Evolutionary conservation across 495 filamentous ascomycete genomes (phyloP), one percentile per base, ranked within the genome.

Genomic region (Penicillium flavigenum): DNA sequence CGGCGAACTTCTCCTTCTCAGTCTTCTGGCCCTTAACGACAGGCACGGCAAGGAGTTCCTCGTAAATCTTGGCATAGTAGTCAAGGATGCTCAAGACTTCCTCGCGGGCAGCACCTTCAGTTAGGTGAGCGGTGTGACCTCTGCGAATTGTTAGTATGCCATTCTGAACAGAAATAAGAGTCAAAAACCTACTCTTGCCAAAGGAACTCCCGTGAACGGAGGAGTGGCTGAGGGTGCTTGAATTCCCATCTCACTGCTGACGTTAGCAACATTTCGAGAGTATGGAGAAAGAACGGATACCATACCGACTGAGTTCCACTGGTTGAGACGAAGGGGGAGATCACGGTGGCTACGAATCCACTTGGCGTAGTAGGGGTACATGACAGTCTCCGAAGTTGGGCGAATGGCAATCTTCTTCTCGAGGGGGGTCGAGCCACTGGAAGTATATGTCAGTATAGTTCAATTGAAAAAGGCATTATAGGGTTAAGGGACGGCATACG

Each of bases 331-430:
- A 50, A 97, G 84, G 45, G 94, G 95, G 47, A 98, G 86, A 66
- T 98, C 95, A 63, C 94, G 83, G 76, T 98, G 92, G 66, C 84
- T 89, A 63, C 91, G 83, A 73, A 98, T 98, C 90, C 92, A 96
- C 71, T 96, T 94, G 55, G 91, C 81, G 74, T 96, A 98, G 79
- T 97, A 94, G 4, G 88, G 85, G 76, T 96, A 94, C 90, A 96
- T 94, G 66, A 93, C 89, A 54, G 90, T 91, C 74, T 96, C 94
- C 36, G 88, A 93, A 17, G 94, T 99, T 44, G 94, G 94, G 66
- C 95, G 91, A 52, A 99, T 92, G 12, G 95, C 94, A 56, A 98
- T 89, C 61, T 91, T 92, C 66, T 92, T 90, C 70, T 97, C 95
- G 22, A 99, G 86, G 59, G 94, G 86, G 62, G 86, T 93, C 50